Base-by-base conservation (phyloP, 2,329 filamentous ascomycete species). In the Neophaeococcomyces mojaviensis region DNA sequence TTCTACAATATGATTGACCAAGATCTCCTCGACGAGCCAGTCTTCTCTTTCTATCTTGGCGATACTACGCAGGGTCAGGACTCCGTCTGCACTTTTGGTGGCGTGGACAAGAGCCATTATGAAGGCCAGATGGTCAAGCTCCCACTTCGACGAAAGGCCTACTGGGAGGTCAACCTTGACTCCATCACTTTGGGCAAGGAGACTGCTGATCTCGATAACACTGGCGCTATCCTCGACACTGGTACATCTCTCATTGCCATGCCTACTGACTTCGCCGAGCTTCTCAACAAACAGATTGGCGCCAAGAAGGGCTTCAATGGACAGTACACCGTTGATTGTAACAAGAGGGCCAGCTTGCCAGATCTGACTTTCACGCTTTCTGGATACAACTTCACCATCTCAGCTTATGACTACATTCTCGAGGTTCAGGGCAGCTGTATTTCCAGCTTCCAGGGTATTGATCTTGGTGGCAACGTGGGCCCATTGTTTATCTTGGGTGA, bases 111-210 rank as follows among this genome's bases (percentile, higher is more conserved):
- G 71, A 72, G 74, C 63, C 88, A 92, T 75, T 84, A 79, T 69
- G 82, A 77, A 32, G 92, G 92, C 62, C 83, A 97, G 68, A 78
- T 98, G 61, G 86, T 82, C 65, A 94, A 88, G 68, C 88, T 98
- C 58, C 92, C 92, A 46, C 80, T 98, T 58, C 87, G 92, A 68
- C 87, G 92, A 66, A 97, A 97, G 84, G 92, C 92, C 40, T 98
- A 98, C 79, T 98, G 92, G 92, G 92, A 98, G 78, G 90, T 98
- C 46, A 89, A 97, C 61, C 82, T 98, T 51, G 84, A 97, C 61
- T 77, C 88, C 54, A 92, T 98, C 70, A 81, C 84, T 46, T 88
- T 96, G 55, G 94, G 92, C 59, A 78, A 89, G 44, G 79, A 86
- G 63, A 82, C 80, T 56, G 89, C 89, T 51, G 85, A 95, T 68